Conservation (phyloP, 306 rosid genomes). For the Urtica urens region DNA sequence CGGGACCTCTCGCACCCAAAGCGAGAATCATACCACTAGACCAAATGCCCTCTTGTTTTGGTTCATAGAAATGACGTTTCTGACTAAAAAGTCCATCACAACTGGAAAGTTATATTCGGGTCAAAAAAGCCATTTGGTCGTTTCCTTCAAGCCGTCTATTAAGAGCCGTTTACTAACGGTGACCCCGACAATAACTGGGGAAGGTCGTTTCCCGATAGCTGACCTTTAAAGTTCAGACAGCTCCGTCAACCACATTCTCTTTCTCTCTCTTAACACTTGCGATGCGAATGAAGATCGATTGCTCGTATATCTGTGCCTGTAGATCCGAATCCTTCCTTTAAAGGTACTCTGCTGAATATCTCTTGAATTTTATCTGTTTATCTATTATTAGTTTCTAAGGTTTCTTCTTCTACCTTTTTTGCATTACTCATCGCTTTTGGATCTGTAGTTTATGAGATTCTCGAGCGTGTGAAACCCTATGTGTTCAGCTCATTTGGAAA, state of each 20-base stretch:
- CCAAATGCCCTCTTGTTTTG: too few species aligned
- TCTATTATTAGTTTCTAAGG: neutral
- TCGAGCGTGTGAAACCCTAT: neutral
- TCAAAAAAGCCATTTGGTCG: too few species aligned
- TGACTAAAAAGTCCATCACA: too few species aligned
- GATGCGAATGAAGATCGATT: constrained; percentile 1
- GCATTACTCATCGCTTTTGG: neutral
- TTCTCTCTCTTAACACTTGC: constrained; percentile 2
- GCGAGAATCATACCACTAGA: too few species aligned
- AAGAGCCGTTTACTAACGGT: constrained; percentile 4
- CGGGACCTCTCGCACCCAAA: too few species aligned
- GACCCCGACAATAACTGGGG: constrained; percentile 4
- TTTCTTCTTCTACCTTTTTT: neutral
- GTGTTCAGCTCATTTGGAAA: neutral
- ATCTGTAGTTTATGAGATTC: neutral
- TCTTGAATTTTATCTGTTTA: neutral
- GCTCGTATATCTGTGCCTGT: constrained; percentile 2
- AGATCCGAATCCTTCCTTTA: constrained; percentile 5
- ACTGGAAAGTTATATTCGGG: too few species aligned
- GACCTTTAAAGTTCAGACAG: constrained; percentile 6
- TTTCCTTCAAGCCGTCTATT: too few species aligned
- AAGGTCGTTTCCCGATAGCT: neutral
- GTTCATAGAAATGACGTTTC: too few species aligned
- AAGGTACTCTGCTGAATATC: constrained; percentile 9
- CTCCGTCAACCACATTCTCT: constrained; percentile 6